Conservation (phyloP, 768 basidiomycete genomes). For the Candolleomyces efflorescens region DNA sequence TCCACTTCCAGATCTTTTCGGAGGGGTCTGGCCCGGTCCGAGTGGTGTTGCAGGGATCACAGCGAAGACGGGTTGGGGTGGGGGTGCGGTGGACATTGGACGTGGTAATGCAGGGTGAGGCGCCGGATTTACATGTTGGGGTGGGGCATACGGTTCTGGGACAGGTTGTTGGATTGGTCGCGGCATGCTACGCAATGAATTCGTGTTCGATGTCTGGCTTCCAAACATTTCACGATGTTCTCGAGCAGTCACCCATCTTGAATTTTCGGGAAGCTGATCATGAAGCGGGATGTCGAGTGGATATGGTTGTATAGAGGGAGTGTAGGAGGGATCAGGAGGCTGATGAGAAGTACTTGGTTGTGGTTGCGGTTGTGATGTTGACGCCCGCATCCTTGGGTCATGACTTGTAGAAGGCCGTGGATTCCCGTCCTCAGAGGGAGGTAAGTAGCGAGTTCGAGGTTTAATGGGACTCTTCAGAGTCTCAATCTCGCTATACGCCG, state of each 20-base stretch:
- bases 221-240: slow-evolving; percentile 24
- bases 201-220: slow-evolving; percentile 9
- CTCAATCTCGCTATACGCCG: not conserved
- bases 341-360: not conserved
- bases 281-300: slow-evolving; percentile 28
- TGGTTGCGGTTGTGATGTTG: slow-evolving; percentile 5
- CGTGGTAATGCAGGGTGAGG: not conserved
- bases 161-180: not conserved
- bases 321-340: slow-evolving; percentile 5
- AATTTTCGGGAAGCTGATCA: slow-evolving; percentile 17
- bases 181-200: not conserved
- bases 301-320: slow-evolving; percentile 25
- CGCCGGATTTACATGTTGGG: not conserved
- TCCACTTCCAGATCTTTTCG: slow-evolving; percentile 15
- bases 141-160: not conserved
- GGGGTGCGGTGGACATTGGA: no score
- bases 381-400: not conserved
- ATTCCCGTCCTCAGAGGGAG: not conserved
- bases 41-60: slow-evolving; percentile 4
- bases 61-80: no score
- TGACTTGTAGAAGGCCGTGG: not conserved
- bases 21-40: slow-evolving; percentile 8
- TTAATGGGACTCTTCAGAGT: not conserved
- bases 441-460: not conserved
- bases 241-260: slow-evolving; percentile 35